These are phyloP conservation scores for Coemansia sp. DNA, from an alignment of 192 early-diverging fungal genomes.

Conservation along the genomic window DNA sequence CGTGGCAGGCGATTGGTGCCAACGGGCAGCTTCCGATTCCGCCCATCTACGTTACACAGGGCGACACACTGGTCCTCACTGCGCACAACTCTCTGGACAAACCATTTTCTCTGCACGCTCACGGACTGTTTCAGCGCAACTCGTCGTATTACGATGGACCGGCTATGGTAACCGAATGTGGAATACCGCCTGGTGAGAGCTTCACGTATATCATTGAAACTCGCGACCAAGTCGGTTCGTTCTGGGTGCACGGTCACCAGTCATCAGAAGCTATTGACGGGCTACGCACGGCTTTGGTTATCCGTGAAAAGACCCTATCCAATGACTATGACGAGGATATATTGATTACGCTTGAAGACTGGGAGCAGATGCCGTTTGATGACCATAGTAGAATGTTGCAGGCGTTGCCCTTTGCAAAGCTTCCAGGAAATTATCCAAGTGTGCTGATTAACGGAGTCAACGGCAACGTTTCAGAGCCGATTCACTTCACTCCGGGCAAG, in stretches of 20 bases:
- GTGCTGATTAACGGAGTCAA: slow-evolving; percentile 30
- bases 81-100: slow-evolving; percentile 51
- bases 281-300: slow-evolving; percentile 63
- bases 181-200: slow-evolving; percentile 59
- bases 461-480: slow-evolving; percentile 51
- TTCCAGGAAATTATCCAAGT: neutral
- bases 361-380: slow-evolving; percentile 45
- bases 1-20: slow-evolving; percentile 59
- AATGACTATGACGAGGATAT: slow-evolving; percentile 62
- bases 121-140: slow-evolving; percentile 73
- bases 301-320: slow-evolving; percentile 42
- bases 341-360: slow-evolving; percentile 60
- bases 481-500: slow-evolving; percentile 68
- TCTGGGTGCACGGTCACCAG: slow-evolving; percentile 75
- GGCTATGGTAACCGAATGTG: slow-evolving; percentile 63
- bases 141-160: slow-evolving; percentile 66
- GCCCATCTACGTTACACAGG: neutral
- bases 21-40: slow-evolving; percentile 59
- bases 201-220: slow-evolving; percentile 62
- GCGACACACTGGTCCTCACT: slow-evolving; percentile 25
- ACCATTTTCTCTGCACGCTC: slow-evolving; percentile 63
- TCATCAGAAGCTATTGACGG: slow-evolving; percentile 72
- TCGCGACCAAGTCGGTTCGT: slow-evolving; percentile 60
- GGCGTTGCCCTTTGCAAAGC: slow-evolving; percentile 41
- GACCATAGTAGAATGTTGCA: neutral